A percentile compares a stretch with the other conserved stretches of the same genome.
Evolutionary conservation across 2,329 filamentous ascomycete species (phyloP).

Genomic region (Stagonosporopsis vannaccii): DNA sequence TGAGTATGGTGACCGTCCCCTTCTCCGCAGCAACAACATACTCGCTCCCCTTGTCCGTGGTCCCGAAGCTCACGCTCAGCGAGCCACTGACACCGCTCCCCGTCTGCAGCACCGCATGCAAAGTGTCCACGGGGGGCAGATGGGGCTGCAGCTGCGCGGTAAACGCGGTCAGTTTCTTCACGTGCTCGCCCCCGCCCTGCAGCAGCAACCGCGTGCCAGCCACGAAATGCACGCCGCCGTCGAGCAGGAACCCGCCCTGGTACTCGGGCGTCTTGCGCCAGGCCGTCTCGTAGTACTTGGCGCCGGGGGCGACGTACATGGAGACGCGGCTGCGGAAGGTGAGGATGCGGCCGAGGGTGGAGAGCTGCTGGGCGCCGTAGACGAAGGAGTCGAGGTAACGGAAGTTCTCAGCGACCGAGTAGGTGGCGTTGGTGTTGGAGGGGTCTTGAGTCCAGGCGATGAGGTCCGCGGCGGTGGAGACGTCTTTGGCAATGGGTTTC

Average conservation of each 20-base stretch:
- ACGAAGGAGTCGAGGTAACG: slow-evolving; percentile 66
- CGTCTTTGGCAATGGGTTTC: slow-evolving; percentile 71
- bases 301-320: slow-evolving; percentile 55
- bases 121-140: slow-evolving; percentile 71
- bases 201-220: slow-evolving; percentile 70
- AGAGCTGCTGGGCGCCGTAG: slow-evolving; percentile 59
- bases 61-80: slow-evolving; percentile 65
- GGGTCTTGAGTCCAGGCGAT: slow-evolving; percentile 54
- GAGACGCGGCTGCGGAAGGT: slow-evolving; percentile 61
- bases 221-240: slow-evolving; percentile 76
- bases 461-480: slow-evolving; percentile 59
- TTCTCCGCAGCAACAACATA: slow-evolving; percentile 66
- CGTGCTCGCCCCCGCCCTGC: slow-evolving; percentile 50
- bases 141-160: slow-evolving; percentile 63
- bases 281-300: slow-evolving; percentile 63
- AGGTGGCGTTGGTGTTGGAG: slow-evolving; percentile 52
- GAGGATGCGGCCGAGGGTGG: slow-evolving; percentile 62
- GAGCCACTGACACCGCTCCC: slow-evolving; percentile 64
- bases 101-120: slow-evolving; percentile 66
- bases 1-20: slow-evolving; percentile 60
- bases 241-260: slow-evolving; percentile 79
- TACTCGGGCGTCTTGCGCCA: slow-evolving; percentile 75
- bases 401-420: slow-evolving; percentile 73
- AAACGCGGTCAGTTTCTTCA: slow-evolving; percentile 61
- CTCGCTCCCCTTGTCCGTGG: slow-evolving; percentile 61